Percentiles rank a stretch among this genome's conserved stretches.
Evolutionary conservation across 805 yeast genomes (phyloP).

Genomic region (Ogataea paraovalis): DNA sequence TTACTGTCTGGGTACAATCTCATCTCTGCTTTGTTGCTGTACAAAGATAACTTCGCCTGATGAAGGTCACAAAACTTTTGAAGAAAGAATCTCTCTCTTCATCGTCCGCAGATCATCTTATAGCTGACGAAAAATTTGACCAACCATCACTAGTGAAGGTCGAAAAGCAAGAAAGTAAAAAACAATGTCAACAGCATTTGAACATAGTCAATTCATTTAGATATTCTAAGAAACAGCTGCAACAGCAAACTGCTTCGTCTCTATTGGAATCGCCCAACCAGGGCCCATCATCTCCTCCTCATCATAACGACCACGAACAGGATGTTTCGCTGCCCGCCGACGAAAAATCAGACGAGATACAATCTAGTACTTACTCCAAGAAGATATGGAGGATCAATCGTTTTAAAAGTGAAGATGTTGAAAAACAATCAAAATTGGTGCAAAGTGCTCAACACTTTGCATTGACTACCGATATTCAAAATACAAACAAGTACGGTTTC

Average conservation of each 20-base stretch:
- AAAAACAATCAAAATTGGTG: constrained; percentile 30
- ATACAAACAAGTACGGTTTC: constrained; percentile 26
- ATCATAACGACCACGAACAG: neutral
- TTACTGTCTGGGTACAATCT: too few relatives aligned
- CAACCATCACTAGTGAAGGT: neutral
- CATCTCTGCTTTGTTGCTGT: too few relatives aligned
- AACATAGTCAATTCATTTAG: constrained; percentile 7
- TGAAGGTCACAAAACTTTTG: neutral
- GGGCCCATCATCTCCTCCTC: neutral
- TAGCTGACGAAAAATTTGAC: neutral
- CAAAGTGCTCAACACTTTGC: constrained; percentile 23
- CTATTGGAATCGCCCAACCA: constrained; percentile 3
- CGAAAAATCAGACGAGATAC: neutral
- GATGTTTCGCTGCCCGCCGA: neutral
- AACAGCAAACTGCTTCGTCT: constrained; percentile 2
- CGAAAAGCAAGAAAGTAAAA: neutral
- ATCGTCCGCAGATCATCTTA: neutral
- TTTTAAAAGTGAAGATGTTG: constrained; percentile 30
- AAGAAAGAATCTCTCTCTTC: neutral
- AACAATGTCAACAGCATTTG: neutral
- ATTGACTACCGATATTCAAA: constrained; percentile 12
- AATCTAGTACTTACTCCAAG: constrained; percentile 20
- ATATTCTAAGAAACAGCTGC: constrained; percentile 12
- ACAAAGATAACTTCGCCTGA: too few relatives aligned
- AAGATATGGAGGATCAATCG: constrained; percentile 29